Evolutionary conservation across 352 stramenopile species (phyloP), one percentile per base, ranked within the genome.

Genomic region (Globisporangium splendens): DNA sequence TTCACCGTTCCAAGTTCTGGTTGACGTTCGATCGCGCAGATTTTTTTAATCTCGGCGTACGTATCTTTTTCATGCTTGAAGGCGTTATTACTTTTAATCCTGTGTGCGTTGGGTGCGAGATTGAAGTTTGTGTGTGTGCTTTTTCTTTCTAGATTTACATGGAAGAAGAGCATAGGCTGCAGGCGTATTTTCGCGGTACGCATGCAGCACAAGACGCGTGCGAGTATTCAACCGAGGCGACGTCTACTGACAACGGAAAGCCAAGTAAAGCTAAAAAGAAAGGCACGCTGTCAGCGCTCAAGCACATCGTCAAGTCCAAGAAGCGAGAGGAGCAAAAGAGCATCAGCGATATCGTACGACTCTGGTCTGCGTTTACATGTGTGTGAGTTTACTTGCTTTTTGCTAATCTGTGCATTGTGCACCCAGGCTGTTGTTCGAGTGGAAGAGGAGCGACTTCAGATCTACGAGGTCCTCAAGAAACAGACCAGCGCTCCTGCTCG

Each of bases 1-100:
- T 91, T 0, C 76, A 93, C 63, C 72, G 84, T 17, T 89, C 84
- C 49, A 91, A 92, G 54, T 93, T 93, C 53, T 93, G 84, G 84
- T 64, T 91, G 41, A 87, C 73, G 12, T 93, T 91, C 60, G 83
- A 89, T 56, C 64, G 62, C 15, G 51, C 69, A 2, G 79, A 93
- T 54, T 93, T 89, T 35, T 89, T 93, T 57, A 87, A 81, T 53
- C 72, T 93, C 47, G 82, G 82, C 2, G 81, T 90, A 61, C 10
- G 76, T 68, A 58, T 17, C 21, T 44, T 7, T 12, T 35, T 6
- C 22, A 5, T 13, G 1, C 18, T 20, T 35, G 3, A 35, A 35
- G 28, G n/a, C n/a, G n/a, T n/a, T n/a, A n/a, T n/a, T n/a, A n/a
- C 10, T 35, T 35, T 35, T 35, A 35, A 35, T 8, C 7, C 3